A percentile compares a stretch with the other conserved stretches of the same genome.
Evolutionary conservation across 208 protist genomes (phyloP).

Genomic region (Balamuthia mandrillaris): DNA sequence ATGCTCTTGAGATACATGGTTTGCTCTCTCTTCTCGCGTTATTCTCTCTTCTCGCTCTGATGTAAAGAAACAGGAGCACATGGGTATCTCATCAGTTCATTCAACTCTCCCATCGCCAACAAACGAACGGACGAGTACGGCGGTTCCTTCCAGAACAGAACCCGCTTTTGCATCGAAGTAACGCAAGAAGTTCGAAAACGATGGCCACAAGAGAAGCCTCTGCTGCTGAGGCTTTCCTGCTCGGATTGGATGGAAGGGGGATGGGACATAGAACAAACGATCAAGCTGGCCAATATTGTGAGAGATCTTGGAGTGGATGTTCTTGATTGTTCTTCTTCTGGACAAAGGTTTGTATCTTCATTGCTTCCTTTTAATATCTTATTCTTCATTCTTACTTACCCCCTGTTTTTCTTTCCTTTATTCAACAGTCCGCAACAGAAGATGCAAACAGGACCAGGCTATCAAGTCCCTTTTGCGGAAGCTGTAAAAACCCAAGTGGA

Average conservation of each 20-base stretch:
- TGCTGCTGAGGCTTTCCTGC: slow-evolving; percentile 35
- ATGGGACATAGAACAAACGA: slow-evolving; percentile 42
- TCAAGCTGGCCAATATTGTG: slow-evolving; percentile 37
- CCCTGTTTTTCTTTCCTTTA: neutral
- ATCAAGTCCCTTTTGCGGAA: slow-evolving; percentile 54
- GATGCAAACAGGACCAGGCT: slow-evolving; percentile 4
- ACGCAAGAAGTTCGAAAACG: slow-evolving; percentile 58
- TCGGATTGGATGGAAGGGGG: slow-evolving; percentile 44
- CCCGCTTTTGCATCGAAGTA: slow-evolving; percentile 72
- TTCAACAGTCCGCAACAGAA: neutral
- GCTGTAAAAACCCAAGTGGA: neutral
- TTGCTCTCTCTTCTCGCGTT: too few relatives aligned
- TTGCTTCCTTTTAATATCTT: neutral
- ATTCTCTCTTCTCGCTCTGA: too few relatives aligned
- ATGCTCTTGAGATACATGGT: slow-evolving; percentile 85
- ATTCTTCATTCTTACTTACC: neutral
- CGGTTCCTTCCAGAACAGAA: slow-evolving; percentile 69
- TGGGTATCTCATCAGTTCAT: slow-evolving; percentile 84
- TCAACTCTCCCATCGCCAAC: slow-evolving; percentile 76
- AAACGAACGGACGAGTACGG: slow-evolving; percentile 81
- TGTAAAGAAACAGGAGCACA: too few relatives aligned
- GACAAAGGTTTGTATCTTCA: slow-evolving; percentile 14
- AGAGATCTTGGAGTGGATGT: slow-evolving; percentile 48
- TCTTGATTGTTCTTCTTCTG: slow-evolving; percentile 48
- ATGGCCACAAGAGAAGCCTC: slow-evolving; percentile 35